Conservation (phyloP, 441 rosid genomes). For the Euphorbia celastroides region DNA sequence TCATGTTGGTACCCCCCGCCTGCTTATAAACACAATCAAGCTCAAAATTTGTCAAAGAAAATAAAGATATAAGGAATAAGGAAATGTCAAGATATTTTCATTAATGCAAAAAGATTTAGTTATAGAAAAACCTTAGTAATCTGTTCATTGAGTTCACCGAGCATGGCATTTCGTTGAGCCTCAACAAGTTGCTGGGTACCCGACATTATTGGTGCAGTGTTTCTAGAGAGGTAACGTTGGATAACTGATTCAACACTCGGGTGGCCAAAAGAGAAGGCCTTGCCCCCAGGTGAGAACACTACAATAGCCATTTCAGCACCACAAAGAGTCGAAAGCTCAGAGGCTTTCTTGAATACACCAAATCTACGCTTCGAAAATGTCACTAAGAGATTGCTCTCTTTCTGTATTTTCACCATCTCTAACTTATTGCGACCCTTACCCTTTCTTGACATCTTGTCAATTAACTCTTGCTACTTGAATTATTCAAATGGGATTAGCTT, state of each 20-base stretch:
- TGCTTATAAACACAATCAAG: too few species aligned
- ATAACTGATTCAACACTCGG: constrained; percentile 33
- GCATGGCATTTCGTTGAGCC: constrained; percentile 27
- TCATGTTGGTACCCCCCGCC: too few species aligned
- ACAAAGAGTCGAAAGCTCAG: constrained; percentile 44
- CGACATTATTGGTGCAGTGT: constrained; percentile 16
- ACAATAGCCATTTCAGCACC: constrained; percentile 36
- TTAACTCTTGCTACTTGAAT: background rate
- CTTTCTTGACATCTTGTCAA: constrained; percentile 32
- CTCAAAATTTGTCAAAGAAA: too few species aligned
- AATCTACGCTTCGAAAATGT: constrained; percentile 49
- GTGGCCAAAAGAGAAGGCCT: constrained; percentile 46
- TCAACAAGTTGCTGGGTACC: constrained; percentile 34
- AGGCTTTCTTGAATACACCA: constrained; percentile 51
- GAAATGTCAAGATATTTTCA: too few species aligned
- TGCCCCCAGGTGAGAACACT: constrained; percentile 38
- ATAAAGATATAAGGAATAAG: too few species aligned
- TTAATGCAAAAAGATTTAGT: too few species aligned
- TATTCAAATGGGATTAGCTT: background rate
- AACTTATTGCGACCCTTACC: constrained; percentile 40
- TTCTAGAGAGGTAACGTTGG: constrained; percentile 26
- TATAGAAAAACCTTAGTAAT: constrained; percentile 45
- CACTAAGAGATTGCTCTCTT: constrained; percentile 37
- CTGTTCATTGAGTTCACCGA: constrained; percentile 32
- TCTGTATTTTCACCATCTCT: constrained; percentile 29